These are phyloP conservation scores for Malassezia yamatoensis DNA, from an alignment of 1,284 basidiomycete species.

Conservation along the genomic window DNA sequence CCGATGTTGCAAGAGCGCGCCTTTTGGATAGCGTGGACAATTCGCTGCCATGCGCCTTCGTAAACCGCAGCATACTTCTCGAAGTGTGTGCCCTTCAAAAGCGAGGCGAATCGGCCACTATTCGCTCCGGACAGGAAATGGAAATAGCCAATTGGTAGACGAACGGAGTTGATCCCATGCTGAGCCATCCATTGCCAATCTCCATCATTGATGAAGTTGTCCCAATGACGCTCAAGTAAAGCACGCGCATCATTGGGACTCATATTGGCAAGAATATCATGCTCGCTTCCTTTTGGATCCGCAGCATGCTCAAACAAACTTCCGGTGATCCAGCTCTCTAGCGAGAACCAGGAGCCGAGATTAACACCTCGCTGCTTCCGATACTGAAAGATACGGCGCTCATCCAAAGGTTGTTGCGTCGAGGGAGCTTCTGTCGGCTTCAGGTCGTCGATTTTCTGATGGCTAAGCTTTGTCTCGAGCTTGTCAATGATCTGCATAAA, in stretches of 20 bases:
- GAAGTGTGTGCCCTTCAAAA: conserved; percentile 66
- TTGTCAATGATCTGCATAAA: conserved; percentile 8
- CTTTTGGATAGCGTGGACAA: conserved; percentile 59
- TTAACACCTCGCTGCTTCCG: conserved; percentile 73
- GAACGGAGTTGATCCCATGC: conserved; percentile 69
- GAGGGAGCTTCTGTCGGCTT: neutral
- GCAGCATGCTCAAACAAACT: conserved; percentile 31
- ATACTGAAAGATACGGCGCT: conserved; percentile 54
- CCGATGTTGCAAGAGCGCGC: conserved; percentile 62
- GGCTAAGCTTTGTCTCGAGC: neutral
- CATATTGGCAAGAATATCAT: conserved; percentile 61
- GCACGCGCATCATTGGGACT: conserved; percentile 53
- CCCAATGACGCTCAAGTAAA: conserved; percentile 69
- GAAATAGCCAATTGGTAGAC: conserved; percentile 59
- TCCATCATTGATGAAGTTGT: conserved; percentile 51
- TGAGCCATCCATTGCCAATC: conserved; percentile 57
- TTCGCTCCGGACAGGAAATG: conserved; percentile 72
- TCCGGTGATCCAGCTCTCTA: conserved; percentile 47
- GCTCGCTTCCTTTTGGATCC: conserved; percentile 37
- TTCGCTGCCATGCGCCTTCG: conserved; percentile 62
- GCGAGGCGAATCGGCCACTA: conserved; percentile 53
- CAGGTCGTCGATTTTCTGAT: neutral
- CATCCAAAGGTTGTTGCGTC: neutral
- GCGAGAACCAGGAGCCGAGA: conserved; percentile 55
- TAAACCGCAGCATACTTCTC: conserved; percentile 57